A percentile compares a stretch with the other conserved stretches of the same genome.
Evolutionary conservation across 2,329 filamentous ascomycete genomes (phyloP).

Genomic region (Ascochyta clinopodiicola): DNA sequence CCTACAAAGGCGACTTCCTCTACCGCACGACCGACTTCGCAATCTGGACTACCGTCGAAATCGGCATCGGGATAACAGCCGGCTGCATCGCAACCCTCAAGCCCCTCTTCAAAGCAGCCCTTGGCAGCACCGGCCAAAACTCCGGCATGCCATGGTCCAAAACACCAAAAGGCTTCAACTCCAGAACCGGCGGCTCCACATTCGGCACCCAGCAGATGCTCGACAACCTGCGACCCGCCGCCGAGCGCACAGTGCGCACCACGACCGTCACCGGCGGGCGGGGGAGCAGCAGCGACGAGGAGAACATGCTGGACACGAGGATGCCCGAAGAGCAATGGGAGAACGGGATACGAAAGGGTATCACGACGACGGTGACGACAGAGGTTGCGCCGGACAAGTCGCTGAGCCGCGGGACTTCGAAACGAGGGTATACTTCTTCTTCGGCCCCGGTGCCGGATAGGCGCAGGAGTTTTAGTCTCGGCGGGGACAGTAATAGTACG

Average conservation of each 20-base stretch:
- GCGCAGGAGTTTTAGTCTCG: conserved; percentile 20
- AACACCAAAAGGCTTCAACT: conserved; percentile 11
- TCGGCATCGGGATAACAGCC: conserved; percentile 37
- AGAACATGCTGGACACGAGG: conserved; percentile 23
- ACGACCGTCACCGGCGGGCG: conserved; percentile 32
- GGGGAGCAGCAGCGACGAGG: conserved; percentile 31
- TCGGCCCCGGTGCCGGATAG: not conserved
- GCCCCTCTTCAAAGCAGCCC: conserved; percentile 31
- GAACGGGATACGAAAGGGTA: conserved; percentile 20
- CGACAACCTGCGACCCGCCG: conserved; percentile 26
- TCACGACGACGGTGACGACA: conserved; percentile 28
- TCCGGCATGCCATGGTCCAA: conserved; percentile 28
- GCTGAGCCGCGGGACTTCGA: not conserved
- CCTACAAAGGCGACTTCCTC: conserved; percentile 41
- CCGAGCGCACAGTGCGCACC: conserved; percentile 25
- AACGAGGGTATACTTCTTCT: not conserved
- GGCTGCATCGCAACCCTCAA: conserved; percentile 38
- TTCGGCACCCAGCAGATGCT: conserved; percentile 19
- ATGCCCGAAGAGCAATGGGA: conserved; percentile 21
- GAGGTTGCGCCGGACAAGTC: conserved; percentile 13
- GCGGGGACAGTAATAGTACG: conserved; percentile 19
- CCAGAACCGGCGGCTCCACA: conserved; percentile 1
- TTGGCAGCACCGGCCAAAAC: conserved; percentile 17
- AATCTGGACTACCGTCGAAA: conserved; percentile 40
- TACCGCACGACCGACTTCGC: conserved; percentile 40